These are phyloP conservation scores for Rhizophora mangle DNA, from an alignment of 345 rosid genomes.

Conservation along the genomic window DNA sequence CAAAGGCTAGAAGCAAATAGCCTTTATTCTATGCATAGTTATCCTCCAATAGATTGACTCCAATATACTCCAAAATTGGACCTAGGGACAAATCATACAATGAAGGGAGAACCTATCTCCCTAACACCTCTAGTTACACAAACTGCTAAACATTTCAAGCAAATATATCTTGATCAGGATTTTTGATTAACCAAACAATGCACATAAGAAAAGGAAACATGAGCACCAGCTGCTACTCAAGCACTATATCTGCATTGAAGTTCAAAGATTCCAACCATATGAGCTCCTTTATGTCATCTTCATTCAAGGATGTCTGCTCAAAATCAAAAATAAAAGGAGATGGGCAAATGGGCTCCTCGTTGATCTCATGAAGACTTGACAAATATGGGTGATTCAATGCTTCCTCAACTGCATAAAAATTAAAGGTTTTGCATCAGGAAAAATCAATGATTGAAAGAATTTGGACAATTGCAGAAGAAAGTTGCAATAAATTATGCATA, in stretches of 20 bases:
- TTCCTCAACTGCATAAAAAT: constrained; percentile 54
- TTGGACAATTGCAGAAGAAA: neutral
- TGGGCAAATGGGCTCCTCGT: constrained; percentile 74
- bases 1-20: constrained; percentile 15
- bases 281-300: constrained; percentile 79
- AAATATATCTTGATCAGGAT: constrained; percentile 4
- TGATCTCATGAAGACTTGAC: constrained; percentile 89
- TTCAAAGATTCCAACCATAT: constrained; percentile 59
- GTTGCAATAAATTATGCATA: constrained; percentile 14
- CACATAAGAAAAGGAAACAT: neutral
- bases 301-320: constrained; percentile 60
- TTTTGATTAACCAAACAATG: constrained; percentile 5
- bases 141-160: neutral
- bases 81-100: neutral
- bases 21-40: constrained; percentile 10
- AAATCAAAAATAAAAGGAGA: constrained; percentile 69
- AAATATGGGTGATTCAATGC: constrained; percentile 73
- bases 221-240: constrained; percentile 22
- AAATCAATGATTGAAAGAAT: neutral
- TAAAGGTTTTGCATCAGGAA: constrained; percentile 6
- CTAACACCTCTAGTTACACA: constrained; percentile 3
- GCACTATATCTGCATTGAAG: constrained; percentile 23
- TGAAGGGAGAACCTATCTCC: constrained; percentile 35
- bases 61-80: constrained; percentile 5
- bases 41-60: constrained; percentile 8